Evolutionary conservation across 805 yeast species (phyloP).

Genomic region (Saturnispora halmiae): DNA sequence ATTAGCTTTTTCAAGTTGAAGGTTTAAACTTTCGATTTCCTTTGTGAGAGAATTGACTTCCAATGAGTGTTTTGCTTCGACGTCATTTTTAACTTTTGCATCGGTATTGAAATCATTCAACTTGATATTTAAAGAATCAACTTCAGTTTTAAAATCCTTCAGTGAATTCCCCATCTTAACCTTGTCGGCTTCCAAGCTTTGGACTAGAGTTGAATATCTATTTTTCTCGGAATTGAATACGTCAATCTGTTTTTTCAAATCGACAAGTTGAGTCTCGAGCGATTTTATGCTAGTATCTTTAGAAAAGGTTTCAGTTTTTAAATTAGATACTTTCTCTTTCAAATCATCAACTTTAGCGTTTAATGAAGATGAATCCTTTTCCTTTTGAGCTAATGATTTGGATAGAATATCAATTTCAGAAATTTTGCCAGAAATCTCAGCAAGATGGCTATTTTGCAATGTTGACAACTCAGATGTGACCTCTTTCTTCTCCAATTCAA

Average conservation of each 20-base stretch:
- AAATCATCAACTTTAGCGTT: neutral
- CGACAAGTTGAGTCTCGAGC: neutral
- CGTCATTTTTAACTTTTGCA: neutral
- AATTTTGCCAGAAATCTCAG: neutral
- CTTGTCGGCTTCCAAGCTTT: neutral
- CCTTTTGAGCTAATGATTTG: neutral
- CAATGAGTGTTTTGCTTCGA: neutral
- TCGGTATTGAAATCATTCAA: neutral
- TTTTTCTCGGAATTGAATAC: too few relatives aligned
- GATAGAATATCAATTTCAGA: neutral
- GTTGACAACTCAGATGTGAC: neutral
- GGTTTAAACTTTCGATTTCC: neutral
- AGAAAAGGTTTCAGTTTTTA: neutral
- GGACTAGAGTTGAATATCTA: neutral
- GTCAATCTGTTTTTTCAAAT: neutral
- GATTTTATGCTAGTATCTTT: neutral
- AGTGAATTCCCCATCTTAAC: too few relatives aligned
- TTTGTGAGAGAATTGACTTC: neutral
- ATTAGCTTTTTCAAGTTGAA: neutral
- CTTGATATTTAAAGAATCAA: too few relatives aligned
- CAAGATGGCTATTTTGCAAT: neutral
- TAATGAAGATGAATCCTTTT: neutral
- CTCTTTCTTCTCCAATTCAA: neutral
- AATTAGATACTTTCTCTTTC: neutral
- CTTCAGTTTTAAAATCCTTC: neutral